Evolutionary conservation across 1,284 basidiomycete species (phyloP).

Genomic region (Puccinia triticina): DNA sequence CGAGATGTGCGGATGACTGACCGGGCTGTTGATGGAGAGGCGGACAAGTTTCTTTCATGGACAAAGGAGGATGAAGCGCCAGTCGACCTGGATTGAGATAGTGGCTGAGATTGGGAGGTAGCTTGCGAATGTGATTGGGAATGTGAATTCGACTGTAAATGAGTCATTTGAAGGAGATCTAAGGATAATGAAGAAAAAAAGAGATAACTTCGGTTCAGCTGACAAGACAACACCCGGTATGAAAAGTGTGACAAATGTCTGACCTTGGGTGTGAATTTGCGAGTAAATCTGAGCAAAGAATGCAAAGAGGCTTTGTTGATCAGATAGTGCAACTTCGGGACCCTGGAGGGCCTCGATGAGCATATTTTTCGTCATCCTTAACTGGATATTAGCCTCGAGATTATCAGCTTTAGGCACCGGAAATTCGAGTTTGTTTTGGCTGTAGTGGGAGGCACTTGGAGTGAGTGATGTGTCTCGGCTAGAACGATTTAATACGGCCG

Average conservation of each 20-base stretch:
- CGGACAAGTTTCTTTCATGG: slow-evolving; percentile 2
- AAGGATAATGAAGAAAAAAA: background rate
- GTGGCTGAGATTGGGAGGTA: background rate
- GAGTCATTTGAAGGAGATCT: slow-evolving; percentile 17
- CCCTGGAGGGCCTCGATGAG: slow-evolving; percentile 84
- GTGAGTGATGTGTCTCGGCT: slow-evolving; percentile 1
- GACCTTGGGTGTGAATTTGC: slow-evolving; percentile 46
- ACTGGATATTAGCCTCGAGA: slow-evolving; percentile 78
- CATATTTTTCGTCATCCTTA: slow-evolving; percentile 83
- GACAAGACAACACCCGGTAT: background rate
- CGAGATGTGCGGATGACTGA: slow-evolving; percentile 9
- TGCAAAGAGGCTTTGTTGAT: slow-evolving; percentile 82
- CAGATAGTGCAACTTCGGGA: slow-evolving; percentile 76
- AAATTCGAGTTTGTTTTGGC: slow-evolving; percentile 57
- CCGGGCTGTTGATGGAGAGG: slow-evolving; percentile 22
- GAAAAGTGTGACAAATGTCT: background rate
- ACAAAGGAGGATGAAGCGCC: slow-evolving; percentile 2
- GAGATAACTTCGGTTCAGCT: background rate
- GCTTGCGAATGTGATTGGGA: slow-evolving; percentile 7
- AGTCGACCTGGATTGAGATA: slow-evolving; percentile 22
- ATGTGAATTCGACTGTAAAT: background rate
- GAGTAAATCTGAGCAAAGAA: slow-evolving; percentile 67
- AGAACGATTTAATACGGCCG: background rate
- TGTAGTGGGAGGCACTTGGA: background rate
- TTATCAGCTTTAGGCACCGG: slow-evolving; percentile 68